These are phyloP conservation scores for Aegilops longissima DNA, from an alignment of 176 grass and related monocot species.

Conservation along the genomic window DNA sequence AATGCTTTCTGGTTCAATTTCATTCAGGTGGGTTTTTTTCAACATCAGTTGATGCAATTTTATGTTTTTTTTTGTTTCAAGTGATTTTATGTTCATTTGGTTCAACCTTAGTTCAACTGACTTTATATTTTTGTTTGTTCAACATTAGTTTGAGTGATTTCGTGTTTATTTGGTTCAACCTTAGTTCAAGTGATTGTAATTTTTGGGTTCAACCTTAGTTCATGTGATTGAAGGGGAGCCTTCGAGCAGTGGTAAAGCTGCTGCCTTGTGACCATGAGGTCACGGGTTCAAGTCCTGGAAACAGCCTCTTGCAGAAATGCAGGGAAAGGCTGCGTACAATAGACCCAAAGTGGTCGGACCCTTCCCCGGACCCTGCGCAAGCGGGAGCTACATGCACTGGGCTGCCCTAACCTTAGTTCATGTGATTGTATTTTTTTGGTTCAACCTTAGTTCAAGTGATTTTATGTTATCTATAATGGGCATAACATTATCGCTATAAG, in stretches of 20 bases:
- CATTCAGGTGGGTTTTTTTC: not conserved
- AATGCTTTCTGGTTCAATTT: not conserved
- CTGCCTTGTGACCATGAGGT: no score
- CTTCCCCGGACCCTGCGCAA: no score
- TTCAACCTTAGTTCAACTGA: not conserved
- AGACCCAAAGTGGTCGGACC: no score
- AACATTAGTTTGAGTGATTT: no score
- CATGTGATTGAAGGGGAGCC: not conserved
- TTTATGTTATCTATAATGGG: not conserved
- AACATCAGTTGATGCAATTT: not conserved
- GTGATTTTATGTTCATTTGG: not conserved
- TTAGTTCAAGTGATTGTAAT: constrained; percentile 2
- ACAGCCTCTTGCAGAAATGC: no score
- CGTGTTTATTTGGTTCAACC: not conserved
- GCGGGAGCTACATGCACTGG: no score
- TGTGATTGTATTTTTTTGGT: no score
- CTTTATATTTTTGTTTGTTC: not conserved
- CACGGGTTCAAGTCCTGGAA: no score
- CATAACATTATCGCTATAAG: not conserved
- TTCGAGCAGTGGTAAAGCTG: no score
- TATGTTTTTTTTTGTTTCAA: not conserved
- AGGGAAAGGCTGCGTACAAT: no score
- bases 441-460: not conserved
- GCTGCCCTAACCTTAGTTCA: not conserved
- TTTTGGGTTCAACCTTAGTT: not conserved